Conservation (phyloP, 2,329 filamentous ascomycete genomes). For the Sordariomycetes sp. region DNA sequence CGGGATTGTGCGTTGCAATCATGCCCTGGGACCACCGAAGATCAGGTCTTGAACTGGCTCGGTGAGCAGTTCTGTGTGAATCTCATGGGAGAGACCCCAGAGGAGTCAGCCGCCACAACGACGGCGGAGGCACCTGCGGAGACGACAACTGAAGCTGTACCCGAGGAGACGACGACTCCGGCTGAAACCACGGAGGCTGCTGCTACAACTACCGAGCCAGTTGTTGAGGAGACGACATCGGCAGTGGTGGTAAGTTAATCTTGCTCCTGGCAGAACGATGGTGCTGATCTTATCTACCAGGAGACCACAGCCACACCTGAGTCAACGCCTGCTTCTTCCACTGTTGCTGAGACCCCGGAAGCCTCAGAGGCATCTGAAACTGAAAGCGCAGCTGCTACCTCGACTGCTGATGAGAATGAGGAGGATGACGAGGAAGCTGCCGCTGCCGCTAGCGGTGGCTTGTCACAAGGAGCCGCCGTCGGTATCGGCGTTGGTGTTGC, state of each 20-base stretch:
- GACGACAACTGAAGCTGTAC: background rate
- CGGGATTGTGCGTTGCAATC: slow-evolving; percentile 26
- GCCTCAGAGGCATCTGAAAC: background rate
- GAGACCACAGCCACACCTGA: too few species aligned
- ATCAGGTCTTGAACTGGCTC: slow-evolving; percentile 8
- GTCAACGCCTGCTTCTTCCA: too few species aligned
- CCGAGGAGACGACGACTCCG: slow-evolving; percentile 6
- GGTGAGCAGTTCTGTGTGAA: background rate
- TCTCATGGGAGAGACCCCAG: background rate
- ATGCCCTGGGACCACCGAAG: slow-evolving; percentile 13
- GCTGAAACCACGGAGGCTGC: slow-evolving; percentile 4
- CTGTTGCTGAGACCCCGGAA: too few species aligned
- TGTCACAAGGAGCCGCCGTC: slow-evolving; percentile 34
- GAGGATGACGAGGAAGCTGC: slow-evolving; percentile 5
- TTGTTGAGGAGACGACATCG: too few species aligned
- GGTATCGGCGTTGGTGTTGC: slow-evolving; percentile 40
- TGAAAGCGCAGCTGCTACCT: slow-evolving; percentile 1
- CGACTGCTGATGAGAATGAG: slow-evolving; percentile 4
- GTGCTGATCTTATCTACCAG: too few species aligned
- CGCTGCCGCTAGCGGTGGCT: slow-evolving; percentile 12
- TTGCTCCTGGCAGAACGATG: too few species aligned
- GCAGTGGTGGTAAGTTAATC: too few species aligned
- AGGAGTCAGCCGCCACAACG: background rate
- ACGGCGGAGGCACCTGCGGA: background rate
- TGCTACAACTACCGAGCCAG: slow-evolving; percentile 1